Conservation (phyloP, 2,329 filamentous ascomycete species). For the Hymenoscyphus albidus region DNA sequence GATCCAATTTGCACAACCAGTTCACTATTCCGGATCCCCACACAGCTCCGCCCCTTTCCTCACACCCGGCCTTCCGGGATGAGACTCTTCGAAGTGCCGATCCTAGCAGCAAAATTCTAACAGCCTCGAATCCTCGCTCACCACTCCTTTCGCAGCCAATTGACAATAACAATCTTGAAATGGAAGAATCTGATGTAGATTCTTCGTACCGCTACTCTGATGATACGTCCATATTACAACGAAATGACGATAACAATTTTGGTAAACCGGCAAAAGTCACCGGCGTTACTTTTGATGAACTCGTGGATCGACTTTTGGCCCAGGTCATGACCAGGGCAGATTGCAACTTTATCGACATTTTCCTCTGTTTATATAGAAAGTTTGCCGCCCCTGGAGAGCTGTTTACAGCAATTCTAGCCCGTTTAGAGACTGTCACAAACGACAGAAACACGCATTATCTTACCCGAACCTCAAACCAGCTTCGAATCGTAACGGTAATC, state of each 20-base stretch:
- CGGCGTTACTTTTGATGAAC: conserved; percentile 61
- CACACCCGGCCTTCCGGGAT: conserved; percentile 32
- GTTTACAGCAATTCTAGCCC: conserved; percentile 71
- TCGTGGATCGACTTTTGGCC: conserved; percentile 82
- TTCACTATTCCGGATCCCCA: conserved; percentile 30
- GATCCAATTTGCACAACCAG: conserved; percentile 33
- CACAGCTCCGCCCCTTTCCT: conserved; percentile 32
- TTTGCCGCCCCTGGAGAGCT: conserved; percentile 80
- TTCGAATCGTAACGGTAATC: conserved; percentile 78
- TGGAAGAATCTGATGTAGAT: conserved; percentile 66
- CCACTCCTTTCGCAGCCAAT: conserved; percentile 21
- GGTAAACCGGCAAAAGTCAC: conserved; percentile 48
- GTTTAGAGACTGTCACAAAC: conserved; percentile 67
- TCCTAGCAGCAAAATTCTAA: conserved; percentile 15
- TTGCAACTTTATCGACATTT: conserved; percentile 81
- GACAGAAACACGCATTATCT: conserved; percentile 66
- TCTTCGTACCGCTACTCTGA: conserved; percentile 63
- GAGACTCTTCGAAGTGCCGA: conserved; percentile 26
- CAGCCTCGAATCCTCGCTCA: conserved; percentile 19
- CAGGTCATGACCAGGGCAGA: conserved; percentile 83
- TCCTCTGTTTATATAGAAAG: conserved; percentile 89
- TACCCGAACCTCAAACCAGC: conserved; percentile 73
- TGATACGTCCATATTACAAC: conserved; percentile 62
- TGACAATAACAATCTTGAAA: conserved; percentile 31
- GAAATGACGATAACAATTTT: conserved; percentile 60